Conservation (phyloP, 1,284 basidiomycete species). For the Rhodotorula glutinis region DNA sequence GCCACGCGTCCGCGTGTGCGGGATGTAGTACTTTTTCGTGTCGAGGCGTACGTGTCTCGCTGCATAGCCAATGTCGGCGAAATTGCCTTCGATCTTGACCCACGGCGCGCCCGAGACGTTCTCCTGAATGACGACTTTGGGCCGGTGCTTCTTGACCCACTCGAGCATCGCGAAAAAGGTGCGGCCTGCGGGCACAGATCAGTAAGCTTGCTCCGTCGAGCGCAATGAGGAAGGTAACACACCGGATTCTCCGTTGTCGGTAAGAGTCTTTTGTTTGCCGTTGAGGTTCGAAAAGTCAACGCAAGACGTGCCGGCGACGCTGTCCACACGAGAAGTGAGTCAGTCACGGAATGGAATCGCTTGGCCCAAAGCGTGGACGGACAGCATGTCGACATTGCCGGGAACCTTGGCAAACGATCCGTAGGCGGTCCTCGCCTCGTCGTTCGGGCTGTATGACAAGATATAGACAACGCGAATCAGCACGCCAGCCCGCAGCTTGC, state of each 20-base stretch:
- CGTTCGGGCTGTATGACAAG: conserved; percentile 51
- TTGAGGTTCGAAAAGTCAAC: conserved; percentile 96
- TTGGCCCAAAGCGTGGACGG: neutral
- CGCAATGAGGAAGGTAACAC: conserved; percentile 53
- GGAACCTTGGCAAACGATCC: conserved; percentile 81
- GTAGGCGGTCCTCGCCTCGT: conserved; percentile 71
- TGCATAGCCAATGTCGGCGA: conserved; percentile 72
- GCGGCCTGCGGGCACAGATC: conserved; percentile 27
- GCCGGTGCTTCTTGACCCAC: conserved; percentile 82
- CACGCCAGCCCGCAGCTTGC: no score
- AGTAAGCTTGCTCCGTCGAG: neutral
- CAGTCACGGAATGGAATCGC: neutral
- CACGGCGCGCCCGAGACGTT: conserved; percentile 92
- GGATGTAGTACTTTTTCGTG: conserved; percentile 89
- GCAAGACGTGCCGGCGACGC: conserved; percentile 86
- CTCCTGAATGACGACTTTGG: conserved; percentile 86
- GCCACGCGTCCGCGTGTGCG: conserved; percentile 85
- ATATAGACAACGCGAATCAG: no score
- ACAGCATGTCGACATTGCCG: conserved; percentile 70
- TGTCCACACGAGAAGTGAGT: conserved; percentile 47
- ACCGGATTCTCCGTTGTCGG: conserved; percentile 75
- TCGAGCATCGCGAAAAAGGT: conserved; percentile 68
- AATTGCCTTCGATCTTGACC: conserved; percentile 70
- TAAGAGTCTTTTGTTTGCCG: conserved; percentile 73
- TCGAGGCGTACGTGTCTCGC: conserved; percentile 73